phyloP scores from a whole-genome alignment of 2,329 filamentous ascomycete species.

The Diaporthe ampelina region DNA sequence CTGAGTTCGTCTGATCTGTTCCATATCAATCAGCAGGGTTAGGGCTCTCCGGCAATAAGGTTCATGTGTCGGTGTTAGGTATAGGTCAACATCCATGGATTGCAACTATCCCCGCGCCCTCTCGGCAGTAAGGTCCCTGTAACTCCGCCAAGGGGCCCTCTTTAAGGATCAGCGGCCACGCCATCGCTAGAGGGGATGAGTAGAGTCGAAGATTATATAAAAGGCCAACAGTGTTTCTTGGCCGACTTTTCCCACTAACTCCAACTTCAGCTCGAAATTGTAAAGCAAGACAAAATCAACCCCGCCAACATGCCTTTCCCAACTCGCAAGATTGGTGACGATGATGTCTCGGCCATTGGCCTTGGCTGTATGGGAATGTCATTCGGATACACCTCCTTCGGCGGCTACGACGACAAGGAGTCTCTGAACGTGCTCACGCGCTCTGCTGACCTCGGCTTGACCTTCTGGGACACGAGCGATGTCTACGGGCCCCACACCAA shows the following conservation, averaged over 20 bases:
- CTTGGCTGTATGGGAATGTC: conserved; percentile 42
- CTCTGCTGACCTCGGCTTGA: conserved; percentile 42
- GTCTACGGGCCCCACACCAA: conserved; percentile 43
- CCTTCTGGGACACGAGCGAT: conserved; percentile 44
- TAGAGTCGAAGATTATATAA: background rate
- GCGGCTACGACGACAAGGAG: conserved; percentile 41
- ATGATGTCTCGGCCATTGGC: conserved; percentile 38
- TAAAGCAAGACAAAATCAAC: background rate
- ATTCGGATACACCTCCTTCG: conserved; percentile 40
- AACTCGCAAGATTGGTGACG: conserved; percentile 39
- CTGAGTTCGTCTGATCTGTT: background rate
- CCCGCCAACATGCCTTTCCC: conserved; percentile 16
- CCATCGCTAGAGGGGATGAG: background rate
- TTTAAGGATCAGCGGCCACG: conserved; percentile 22
- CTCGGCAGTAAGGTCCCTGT: conserved; percentile 14
- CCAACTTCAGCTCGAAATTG: background rate
- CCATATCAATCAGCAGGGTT: background rate
- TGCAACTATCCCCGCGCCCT: conserved; percentile 25
- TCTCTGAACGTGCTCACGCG: conserved; percentile 43
- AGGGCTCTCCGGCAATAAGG: conserved; percentile 19
- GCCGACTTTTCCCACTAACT: background rate
- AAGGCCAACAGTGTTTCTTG: background rate
- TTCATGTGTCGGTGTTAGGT: conserved; percentile 7
- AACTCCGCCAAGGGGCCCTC: conserved; percentile 15
- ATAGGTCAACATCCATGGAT: background rate